Percentiles rank a stretch among this genome's conserved stretches.
phyloP scores from a whole-genome alignment of 139 green algal genomes.

The Coelastrella sp. region DNA sequence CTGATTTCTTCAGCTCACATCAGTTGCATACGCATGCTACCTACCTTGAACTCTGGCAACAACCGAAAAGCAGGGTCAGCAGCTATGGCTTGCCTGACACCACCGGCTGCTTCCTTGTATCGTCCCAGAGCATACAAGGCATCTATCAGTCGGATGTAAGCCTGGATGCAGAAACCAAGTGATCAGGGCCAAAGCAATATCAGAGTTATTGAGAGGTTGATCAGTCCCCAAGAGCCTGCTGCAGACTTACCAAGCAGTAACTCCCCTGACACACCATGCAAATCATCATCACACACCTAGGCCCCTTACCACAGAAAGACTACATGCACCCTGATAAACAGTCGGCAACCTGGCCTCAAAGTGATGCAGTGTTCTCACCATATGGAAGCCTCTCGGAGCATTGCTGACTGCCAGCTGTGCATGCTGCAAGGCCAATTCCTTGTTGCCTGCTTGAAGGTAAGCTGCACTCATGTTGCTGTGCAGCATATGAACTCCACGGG shows the following conservation, averaged over 20 bases:
- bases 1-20: too few relatives aligned
- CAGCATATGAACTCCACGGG: constrained; percentile 61
- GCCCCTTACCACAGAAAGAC: too few relatives aligned
- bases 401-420: constrained; percentile 58
- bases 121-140: constrained; percentile 54
- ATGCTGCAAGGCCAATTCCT: constrained; percentile 59
- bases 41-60: constrained; percentile 47
- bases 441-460: constrained; percentile 59
- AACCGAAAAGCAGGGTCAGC: constrained; percentile 29
- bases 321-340: too few relatives aligned
- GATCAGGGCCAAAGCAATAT: too few relatives aligned
- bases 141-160: constrained; percentile 69
- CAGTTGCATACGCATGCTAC: background rate
- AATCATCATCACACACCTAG: too few relatives aligned
- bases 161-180: too few relatives aligned
- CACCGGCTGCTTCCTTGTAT: constrained; percentile 50
- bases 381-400: constrained; percentile 65
- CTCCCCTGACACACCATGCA: too few relatives aligned
- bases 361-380: constrained; percentile 37
- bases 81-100: background rate
- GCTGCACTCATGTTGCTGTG: constrained; percentile 67
- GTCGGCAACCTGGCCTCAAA: too few relatives aligned
- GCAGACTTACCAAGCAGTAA: too few relatives aligned
- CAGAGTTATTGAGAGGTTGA: too few relatives aligned
- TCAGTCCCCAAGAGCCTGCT: too few relatives aligned